Evolutionary conservation across 345 rosid species (phyloP), one percentile per base, ranked within the genome.

Genomic region (Citrus glauca): DNA sequence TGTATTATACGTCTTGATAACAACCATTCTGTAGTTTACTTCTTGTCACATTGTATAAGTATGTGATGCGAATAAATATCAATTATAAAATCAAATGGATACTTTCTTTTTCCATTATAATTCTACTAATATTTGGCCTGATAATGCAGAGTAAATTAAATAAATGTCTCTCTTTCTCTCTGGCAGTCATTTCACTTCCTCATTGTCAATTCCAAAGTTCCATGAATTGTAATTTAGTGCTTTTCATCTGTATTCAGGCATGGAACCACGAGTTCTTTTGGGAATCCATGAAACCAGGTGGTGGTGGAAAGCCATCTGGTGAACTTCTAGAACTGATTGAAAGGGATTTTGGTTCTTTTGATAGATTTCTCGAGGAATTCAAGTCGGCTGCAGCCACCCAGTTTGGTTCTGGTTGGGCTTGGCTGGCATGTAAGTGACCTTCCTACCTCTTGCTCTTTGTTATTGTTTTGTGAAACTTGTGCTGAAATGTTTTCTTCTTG

Each of bases 231-330:
- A 7, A n/a, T 66, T 4, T 40, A 33, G 19, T 28, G 2, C n/a
- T 22, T 25, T 65, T 61, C 50, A 9, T 48, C 37, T 77, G 56
- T 76, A 70, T 79, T 69, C 87, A 95, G 98, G 94, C 93, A 37
- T 95, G 97, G 99, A 93, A 95, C 87, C 98, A 95, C 64, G 93
- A 93, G 4, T 95, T 95, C 81, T 91, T 95, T 79, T 95, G 97
- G 99, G 96, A 91, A 80, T 93, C 97, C 66, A 92, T 93, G 89
- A 87, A 87, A 85, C 99, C 99, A 57, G 90, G 89, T 27, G 97
- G 98, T 50, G 98, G 99, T 69, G 97, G 99, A 83, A 91, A 86
- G 87, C 98, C 99, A 38, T 77, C 87, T 16, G 98, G 93, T 72
- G 90, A 90, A 40, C 97, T 95, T 82, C 89, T 93, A 56, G 80